Evolutionary conservation across 768 basidiomycete species (phyloP).

Genomic region (Mycena epipterygia): DNA sequence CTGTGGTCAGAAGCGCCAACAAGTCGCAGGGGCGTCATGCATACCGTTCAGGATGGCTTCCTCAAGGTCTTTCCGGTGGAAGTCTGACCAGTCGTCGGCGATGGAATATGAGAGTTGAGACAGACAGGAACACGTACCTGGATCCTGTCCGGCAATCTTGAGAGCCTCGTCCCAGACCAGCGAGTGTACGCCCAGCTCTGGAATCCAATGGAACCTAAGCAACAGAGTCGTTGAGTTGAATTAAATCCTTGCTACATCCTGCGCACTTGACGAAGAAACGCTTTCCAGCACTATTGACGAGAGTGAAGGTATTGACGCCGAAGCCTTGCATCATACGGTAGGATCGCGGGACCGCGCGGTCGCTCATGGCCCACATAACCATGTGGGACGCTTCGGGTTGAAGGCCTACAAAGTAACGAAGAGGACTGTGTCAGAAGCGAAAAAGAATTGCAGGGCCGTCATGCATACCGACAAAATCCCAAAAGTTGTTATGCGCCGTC

Average conservation of each 20-base stretch:
- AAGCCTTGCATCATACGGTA: conserved; percentile 93
- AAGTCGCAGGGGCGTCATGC: no score
- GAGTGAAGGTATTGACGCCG: conserved; percentile 88
- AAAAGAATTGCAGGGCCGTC: not conserved
- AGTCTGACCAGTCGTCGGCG: conserved; percentile 44
- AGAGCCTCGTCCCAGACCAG: conserved; percentile 93
- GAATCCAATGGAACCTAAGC: conserved; percentile 90
- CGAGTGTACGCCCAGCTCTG: conserved; percentile 87
- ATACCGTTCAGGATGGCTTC: conserved; percentile 87
- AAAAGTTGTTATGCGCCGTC: conserved; percentile 86
- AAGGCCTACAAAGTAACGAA: conserved; percentile 20
- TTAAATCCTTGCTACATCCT: no score
- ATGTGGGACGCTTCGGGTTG: conserved; percentile 69
- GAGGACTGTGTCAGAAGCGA: conserved; percentile 10
- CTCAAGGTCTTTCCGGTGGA: conserved; percentile 87
- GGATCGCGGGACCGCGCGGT: conserved; percentile 87
- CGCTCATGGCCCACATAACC: conserved; percentile 90
- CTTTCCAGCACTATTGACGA: conserved; percentile 72
- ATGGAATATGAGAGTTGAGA: no score
- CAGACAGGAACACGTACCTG: conserved; percentile 58
- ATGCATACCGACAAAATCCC: conserved; percentile 77
- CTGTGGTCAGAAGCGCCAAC: no score
- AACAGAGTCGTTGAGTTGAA: conserved; percentile 66
- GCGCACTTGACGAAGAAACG: not conserved
- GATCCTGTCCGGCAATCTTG: conserved; percentile 87